These are phyloP conservation scores for Hippophae rhamnoides DNA, from an alignment of 306 rosid species.

Conservation along the genomic window DNA sequence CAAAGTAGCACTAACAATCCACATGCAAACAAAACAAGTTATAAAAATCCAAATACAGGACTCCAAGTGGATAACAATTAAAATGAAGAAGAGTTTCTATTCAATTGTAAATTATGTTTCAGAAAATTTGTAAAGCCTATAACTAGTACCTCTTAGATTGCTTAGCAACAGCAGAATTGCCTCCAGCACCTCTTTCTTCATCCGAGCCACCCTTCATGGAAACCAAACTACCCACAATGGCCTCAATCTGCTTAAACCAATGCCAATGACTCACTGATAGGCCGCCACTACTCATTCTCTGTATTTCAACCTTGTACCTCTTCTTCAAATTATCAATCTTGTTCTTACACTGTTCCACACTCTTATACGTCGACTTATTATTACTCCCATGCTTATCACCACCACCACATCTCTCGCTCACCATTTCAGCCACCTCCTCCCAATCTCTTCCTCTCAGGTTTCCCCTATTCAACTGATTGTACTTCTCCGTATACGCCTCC, in stretches of 20 bases:
- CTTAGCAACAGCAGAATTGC: constrained; percentile 10
- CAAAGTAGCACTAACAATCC: too few relatives aligned
- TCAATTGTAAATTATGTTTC: too few relatives aligned
- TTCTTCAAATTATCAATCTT: constrained; percentile 38
- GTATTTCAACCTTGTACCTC: constrained; percentile 37
- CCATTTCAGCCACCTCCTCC: constrained; percentile 31
- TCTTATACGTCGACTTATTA: constrained; percentile 18
- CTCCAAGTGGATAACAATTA: too few relatives aligned
- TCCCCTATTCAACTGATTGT: constrained; percentile 34
- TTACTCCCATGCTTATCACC: neutral
- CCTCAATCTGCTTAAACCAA: constrained; percentile 38
- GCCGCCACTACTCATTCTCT: constrained; percentile 24
- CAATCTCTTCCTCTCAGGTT: constrained; percentile 41
- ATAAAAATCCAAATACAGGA: too few relatives aligned
- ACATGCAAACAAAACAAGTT: too few relatives aligned
- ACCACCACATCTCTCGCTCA: constrained; percentile 18
- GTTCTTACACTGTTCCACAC: constrained; percentile 37
- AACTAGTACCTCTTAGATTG: constrained; percentile 19
- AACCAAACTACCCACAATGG: constrained; percentile 19
- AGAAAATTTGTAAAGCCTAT: too few relatives aligned
- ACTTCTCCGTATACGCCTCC: constrained; percentile 32
- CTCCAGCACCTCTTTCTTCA: constrained; percentile 21
- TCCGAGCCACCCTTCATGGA: constrained; percentile 18
- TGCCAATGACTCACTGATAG: constrained; percentile 27
- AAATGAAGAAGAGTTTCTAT: too few relatives aligned